Conservation (phyloP, 2,329 filamentous ascomycete species). For the Beauveria pseudobassiana region DNA sequence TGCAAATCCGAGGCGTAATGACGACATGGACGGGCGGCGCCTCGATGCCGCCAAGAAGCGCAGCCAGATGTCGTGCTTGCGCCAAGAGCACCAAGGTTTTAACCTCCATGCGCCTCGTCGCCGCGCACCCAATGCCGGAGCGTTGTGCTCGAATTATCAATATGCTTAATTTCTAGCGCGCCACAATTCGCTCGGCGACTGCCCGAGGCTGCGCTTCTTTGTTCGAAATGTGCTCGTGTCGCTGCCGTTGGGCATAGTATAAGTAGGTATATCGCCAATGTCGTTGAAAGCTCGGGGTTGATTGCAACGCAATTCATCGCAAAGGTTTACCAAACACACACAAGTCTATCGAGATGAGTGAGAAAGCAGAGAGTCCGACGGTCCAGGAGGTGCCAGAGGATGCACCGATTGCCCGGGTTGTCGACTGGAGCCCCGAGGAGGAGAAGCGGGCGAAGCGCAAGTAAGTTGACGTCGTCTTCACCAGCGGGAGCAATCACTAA, state of each 20-base stretch:
- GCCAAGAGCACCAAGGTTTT: background rate
- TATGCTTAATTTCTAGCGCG: background rate
- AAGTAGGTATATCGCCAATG: background rate
- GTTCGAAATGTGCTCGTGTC: too few relatives aligned
- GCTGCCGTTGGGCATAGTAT: too few relatives aligned
- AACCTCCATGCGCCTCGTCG: background rate
- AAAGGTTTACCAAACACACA: background rate
- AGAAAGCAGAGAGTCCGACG: background rate
- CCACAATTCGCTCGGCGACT: too few relatives aligned
- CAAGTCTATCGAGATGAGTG: background rate
- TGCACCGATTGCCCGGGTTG: slow-evolving; percentile 14
- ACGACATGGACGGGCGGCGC: background rate
- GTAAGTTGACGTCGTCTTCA: slow-evolving; percentile 13
- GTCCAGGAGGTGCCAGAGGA: background rate
- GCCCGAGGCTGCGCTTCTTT: too few relatives aligned
- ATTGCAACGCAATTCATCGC: background rate
- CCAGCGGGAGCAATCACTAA: background rate
- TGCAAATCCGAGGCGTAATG: slow-evolving; percentile 7
- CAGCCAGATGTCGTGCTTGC: slow-evolving; percentile 8
- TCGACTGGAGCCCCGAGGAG: slow-evolving; percentile 22
- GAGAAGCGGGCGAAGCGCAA: slow-evolving; percentile 23
- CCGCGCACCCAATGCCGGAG: background rate
- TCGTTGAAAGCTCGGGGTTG: too few relatives aligned
- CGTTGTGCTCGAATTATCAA: background rate
- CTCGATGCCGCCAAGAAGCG: slow-evolving; percentile 7